phyloP scores from a whole-genome alignment of 106 monocot species.

The Phalaenopsis aphrodite region DNA sequence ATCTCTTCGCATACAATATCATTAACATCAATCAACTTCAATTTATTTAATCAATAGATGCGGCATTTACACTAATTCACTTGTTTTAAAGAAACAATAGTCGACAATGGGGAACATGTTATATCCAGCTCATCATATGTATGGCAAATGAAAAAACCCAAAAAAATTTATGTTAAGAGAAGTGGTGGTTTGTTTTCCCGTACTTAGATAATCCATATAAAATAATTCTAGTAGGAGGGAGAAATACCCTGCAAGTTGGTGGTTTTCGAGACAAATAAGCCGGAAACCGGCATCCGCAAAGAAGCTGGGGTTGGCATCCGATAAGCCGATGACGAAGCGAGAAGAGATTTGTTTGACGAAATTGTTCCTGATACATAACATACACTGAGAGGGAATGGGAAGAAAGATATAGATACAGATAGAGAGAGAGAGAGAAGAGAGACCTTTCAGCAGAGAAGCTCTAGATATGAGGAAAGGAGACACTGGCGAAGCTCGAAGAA shows the following conservation, averaged over 20 bases:
- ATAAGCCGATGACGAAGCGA: conserved; percentile 1
- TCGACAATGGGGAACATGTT: background rate
- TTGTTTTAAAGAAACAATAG: background rate
- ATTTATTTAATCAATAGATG: too few relatives aligned
- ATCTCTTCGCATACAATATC: too few relatives aligned
- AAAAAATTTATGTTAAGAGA: background rate
- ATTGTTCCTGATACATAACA: conserved; percentile 2
- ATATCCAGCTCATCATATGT: background rate
- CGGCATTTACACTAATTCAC: background rate
- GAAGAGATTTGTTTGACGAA: background rate
- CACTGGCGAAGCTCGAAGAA: conserved; percentile 11
- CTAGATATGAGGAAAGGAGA: too few relatives aligned
- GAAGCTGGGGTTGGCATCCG: background rate
- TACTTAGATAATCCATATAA: background rate
- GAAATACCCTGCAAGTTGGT: conserved; percentile 7
- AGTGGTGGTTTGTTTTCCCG: background rate
- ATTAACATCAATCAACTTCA: too few relatives aligned
- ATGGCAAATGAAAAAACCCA: background rate
- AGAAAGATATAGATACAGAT: background rate
- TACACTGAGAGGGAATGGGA: background rate
- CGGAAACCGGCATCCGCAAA: background rate
- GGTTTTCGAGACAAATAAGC: background rate
- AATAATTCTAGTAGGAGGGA: background rate
- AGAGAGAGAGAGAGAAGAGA: background rate
- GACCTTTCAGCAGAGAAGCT: too few relatives aligned